Conservation (phyloP, 2,329 filamentous ascomycete genomes). For the Lachnellula cervina region DNA sequence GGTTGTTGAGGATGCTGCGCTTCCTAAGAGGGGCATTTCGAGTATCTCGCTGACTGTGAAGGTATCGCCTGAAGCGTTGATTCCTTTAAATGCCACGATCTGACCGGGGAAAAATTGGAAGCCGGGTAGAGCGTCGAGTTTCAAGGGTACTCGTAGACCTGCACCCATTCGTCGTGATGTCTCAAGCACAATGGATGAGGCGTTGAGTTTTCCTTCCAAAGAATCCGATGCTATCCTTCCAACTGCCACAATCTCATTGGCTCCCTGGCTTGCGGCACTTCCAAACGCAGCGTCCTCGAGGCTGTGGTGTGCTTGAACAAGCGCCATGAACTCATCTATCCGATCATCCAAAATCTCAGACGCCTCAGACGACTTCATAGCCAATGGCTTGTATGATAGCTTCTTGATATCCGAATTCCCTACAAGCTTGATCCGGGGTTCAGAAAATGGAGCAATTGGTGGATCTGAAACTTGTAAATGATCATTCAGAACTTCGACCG, state of each 20-base stretch:
- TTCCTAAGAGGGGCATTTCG: constrained; percentile 66
- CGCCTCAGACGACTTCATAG: constrained; percentile 89
- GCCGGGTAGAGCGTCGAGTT: constrained; percentile 60
- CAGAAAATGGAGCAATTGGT: constrained; percentile 65
- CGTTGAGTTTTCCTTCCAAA: constrained; percentile 78
- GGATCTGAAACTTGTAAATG: constrained; percentile 64
- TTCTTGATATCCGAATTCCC: constrained; percentile 88
- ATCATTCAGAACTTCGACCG: constrained; percentile 77
- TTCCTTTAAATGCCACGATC: constrained; percentile 81
- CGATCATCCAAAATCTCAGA: constrained; percentile 92
- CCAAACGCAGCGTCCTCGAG: constrained; percentile 80
- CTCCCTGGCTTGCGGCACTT: constrained; percentile 79
- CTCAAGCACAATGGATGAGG: constrained; percentile 81
- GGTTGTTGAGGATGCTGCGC: constrained; percentile 63
- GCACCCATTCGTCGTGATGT: constrained; percentile 79
- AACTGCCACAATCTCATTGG: constrained; percentile 81
- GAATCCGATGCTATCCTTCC: constrained; percentile 88
- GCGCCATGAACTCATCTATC: constrained; percentile 80
- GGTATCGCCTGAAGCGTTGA: constrained; percentile 78
- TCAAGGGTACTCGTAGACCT: constrained; percentile 75
- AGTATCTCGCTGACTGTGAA: constrained; percentile 78
- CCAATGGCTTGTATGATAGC: constrained; percentile 84
- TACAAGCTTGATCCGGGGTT: constrained; percentile 77
- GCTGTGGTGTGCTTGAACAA: constrained; percentile 68
- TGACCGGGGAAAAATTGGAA: constrained; percentile 94